Evolutionary conservation across 768 basidiomycete species (phyloP).

Genomic region (Cubamyces sp.): DNA sequence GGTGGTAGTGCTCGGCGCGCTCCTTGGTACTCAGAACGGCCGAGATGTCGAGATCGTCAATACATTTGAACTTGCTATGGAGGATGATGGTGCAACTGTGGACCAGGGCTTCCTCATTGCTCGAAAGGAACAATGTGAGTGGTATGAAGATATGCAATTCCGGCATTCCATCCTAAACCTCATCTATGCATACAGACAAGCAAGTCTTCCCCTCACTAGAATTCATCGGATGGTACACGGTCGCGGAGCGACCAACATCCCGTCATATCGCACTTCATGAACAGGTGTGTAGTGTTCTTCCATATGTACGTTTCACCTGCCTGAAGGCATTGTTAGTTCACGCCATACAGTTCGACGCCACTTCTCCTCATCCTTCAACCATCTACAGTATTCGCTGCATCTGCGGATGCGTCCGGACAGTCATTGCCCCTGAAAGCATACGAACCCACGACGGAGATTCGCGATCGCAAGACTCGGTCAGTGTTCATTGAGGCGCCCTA

Average conservation of each 20-base stretch:
- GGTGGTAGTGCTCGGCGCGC: constrained; percentile 82
- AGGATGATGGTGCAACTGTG: constrained; percentile 58
- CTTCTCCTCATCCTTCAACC: constrained; percentile 81
- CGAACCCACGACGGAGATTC: constrained; percentile 87
- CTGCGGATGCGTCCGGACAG: constrained; percentile 61
- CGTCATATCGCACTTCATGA: constrained; percentile 83
- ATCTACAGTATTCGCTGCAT: constrained; percentile 44
- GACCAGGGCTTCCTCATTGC: constrained; percentile 83
- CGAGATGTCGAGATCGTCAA: constrained; percentile 97
- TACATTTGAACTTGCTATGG: constrained; percentile 86
- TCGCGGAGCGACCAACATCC: constrained; percentile 73
- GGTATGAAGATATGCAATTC: too few species aligned
- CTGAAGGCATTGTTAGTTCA: constrained; percentile 58
- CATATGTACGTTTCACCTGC: background rate
- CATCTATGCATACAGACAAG: constrained; percentile 64
- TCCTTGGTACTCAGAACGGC: constrained; percentile 92
- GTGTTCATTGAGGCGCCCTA: constrained; percentile 86
- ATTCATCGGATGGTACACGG: constrained; percentile 97
- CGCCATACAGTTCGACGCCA: constrained; percentile 83
- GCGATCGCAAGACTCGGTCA: constrained; percentile 73
- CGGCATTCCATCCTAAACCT: too few species aligned
- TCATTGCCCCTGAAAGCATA: constrained; percentile 92
- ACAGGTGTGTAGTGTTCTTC: constrained; percentile 54
- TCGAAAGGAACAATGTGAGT: constrained; percentile 85
- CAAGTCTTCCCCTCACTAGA: constrained; percentile 98